These are phyloP conservation scores for Persicaria tinctoria DNA, from an alignment of 148 eudicot species.

Conservation along the genomic window DNA sequence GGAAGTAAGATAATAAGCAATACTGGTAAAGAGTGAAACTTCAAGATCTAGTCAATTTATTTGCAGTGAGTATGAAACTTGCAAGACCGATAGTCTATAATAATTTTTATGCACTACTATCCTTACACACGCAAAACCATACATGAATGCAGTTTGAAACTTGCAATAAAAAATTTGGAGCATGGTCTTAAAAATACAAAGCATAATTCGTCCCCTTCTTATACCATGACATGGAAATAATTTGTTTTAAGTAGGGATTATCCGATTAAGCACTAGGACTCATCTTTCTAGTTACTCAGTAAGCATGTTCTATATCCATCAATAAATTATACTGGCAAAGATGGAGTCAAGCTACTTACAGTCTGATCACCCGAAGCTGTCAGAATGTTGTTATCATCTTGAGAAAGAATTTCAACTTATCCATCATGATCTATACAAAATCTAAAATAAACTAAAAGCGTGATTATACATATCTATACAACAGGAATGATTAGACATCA, in stretches of 20 bases:
- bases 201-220: background rate
- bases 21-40: background rate
- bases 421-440: background rate
- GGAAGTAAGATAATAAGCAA: background rate
- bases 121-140: background rate
- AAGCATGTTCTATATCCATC: background rate
- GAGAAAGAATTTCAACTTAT: slow-evolving; percentile 20
- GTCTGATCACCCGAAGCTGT: slow-evolving; percentile 93
- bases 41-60: background rate
- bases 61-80: too few relatives aligned
- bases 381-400: slow-evolving; percentile 63
- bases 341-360: slow-evolving; percentile 38
- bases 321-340: background rate
- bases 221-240: background rate
- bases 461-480: background rate
- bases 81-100: background rate
- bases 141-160: background rate
- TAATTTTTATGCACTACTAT: background rate
- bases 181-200: background rate
- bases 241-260: background rate
- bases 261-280: background rate
- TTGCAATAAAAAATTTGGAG: too few relatives aligned
- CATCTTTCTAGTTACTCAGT: background rate
- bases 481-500: background rate
- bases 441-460: background rate